Conservation (phyloP, 306 rosid species). For the Gastrolobium villosum region DNA sequence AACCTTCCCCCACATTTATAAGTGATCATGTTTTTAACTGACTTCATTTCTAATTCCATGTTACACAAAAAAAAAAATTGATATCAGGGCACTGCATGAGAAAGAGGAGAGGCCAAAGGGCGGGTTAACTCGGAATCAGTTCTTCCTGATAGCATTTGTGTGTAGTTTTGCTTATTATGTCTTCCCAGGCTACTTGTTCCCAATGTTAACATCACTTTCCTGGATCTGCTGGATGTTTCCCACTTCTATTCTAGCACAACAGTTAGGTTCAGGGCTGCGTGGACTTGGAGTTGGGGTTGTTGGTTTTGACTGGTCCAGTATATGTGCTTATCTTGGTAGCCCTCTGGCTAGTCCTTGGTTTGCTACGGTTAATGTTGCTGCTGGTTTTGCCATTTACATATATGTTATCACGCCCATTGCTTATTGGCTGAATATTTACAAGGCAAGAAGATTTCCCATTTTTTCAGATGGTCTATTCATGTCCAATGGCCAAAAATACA, state of each 20-base stretch:
- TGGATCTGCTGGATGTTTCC: slow-evolving; percentile 89
- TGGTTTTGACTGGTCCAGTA: slow-evolving; percentile 85
- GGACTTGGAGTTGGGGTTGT: slow-evolving; percentile 83
- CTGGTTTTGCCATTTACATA: slow-evolving; percentile 66
- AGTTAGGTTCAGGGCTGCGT: slow-evolving; percentile 78
- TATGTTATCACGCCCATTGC: slow-evolving; percentile 69
- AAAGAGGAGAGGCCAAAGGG: slow-evolving; percentile 72
- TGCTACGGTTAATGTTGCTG: slow-evolving; percentile 85
- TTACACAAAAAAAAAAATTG: background rate
- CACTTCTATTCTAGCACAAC: slow-evolving; percentile 72
- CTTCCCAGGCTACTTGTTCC: slow-evolving; percentile 80
- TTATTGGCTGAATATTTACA: slow-evolving; percentile 70
- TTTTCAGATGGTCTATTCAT: slow-evolving; percentile 77
- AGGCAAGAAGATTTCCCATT: slow-evolving; percentile 80
- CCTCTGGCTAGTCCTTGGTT: slow-evolving; percentile 97
- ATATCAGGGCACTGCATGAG: slow-evolving; percentile 83
- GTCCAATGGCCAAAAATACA: slow-evolving; percentile 71
- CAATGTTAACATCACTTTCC: slow-evolving; percentile 77
- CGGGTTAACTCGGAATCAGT: slow-evolving; percentile 67
- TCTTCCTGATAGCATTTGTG: slow-evolving; percentile 73
- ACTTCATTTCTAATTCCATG: background rate
- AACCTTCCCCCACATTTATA: no score
- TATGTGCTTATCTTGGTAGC: slow-evolving; percentile 81
- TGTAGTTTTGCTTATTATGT: slow-evolving; percentile 85
- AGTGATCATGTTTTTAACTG: no score